Evolutionary conservation across 805 yeast species (phyloP).

Genomic region (Martiniozyma abietophila): DNA sequence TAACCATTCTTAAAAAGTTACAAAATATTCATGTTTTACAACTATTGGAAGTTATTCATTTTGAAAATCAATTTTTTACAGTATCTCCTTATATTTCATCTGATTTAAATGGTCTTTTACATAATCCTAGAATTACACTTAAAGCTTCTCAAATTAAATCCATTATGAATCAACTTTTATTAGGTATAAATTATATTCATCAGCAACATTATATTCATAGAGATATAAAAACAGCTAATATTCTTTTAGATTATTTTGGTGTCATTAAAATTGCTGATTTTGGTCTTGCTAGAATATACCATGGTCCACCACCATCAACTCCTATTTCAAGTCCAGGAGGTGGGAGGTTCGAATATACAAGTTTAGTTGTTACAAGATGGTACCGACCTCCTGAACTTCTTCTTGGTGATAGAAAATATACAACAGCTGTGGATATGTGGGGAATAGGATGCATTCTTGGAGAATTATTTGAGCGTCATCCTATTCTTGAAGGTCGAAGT

Average conservation of each 20-base stretch:
- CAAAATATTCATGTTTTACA: constrained; percentile 65
- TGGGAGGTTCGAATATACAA: constrained; percentile 44
- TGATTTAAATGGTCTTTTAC: constrained; percentile 83
- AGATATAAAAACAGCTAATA: constrained; percentile 95
- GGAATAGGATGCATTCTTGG: constrained; percentile 95
- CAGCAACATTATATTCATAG: constrained; percentile 56
- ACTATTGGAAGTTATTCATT: constrained; percentile 69
- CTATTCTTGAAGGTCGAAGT: constrained; percentile 76
- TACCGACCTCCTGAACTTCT: constrained; percentile 93
- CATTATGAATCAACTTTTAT: constrained; percentile 65
- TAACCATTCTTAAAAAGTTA: constrained; percentile 65
- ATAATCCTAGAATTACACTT: constrained; percentile 61
- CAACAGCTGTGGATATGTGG: constrained; percentile 97
- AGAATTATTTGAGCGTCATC: constrained; percentile 73
- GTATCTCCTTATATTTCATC: constrained; percentile 89
- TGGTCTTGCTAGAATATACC: constrained; percentile 69
- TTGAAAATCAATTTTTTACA: constrained; percentile 54
- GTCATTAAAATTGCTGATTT: constrained; percentile 87
- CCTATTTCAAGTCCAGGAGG: constrained; percentile 37
- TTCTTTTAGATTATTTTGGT: constrained; percentile 69
- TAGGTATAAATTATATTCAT: constrained; percentile 80
- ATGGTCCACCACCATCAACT: constrained; percentile 27
- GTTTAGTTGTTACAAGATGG: constrained; percentile 90
- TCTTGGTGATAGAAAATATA: constrained; percentile 75
- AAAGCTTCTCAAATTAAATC: constrained; percentile 69